These are phyloP conservation scores for Plantago elongata DNA, from an alignment of 257 asterid species.

Conservation along the genomic window DNA sequence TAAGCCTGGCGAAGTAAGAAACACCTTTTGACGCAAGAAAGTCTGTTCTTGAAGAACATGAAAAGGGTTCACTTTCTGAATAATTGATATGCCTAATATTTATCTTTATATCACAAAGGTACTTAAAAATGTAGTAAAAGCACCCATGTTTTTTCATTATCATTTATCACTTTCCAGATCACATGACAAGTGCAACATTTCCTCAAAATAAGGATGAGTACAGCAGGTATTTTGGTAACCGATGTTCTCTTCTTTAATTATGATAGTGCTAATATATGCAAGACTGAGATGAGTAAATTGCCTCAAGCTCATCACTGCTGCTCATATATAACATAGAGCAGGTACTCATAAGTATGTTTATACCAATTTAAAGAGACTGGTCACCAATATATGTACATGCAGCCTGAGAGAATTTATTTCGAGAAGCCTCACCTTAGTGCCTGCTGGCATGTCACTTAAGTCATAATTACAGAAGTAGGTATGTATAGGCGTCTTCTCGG, in stretches of 20 bases:
- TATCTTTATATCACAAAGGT: conserved; percentile 2
- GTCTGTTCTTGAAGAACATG: conserved; percentile 38
- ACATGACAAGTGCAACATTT: not conserved
- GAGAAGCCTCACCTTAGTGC: conserved; percentile 58
- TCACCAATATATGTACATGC: not conserved
- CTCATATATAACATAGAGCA: conserved; percentile 8
- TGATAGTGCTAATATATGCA: too few species aligned
- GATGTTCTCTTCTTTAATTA: too few species aligned
- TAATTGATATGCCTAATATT: conserved; percentile 5
- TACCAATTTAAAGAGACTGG: conserved; percentile 1
- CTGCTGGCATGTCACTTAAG: conserved; percentile 84
- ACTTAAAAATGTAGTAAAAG: not conserved
- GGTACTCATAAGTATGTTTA: not conserved
- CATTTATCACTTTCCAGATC: not conserved
- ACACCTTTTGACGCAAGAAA: conserved; percentile 70
- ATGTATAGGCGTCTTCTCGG: conserved; percentile 82
- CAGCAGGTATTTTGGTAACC: too few species aligned
- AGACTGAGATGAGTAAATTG: not conserved
- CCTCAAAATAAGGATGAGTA: too few species aligned
- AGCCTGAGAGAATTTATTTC: conserved; percentile 8
- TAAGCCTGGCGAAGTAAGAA: conserved; percentile 46
- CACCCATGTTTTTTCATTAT: not conserved
- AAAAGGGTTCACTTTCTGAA: conserved; percentile 9
- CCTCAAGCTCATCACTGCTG: conserved; percentile 7
- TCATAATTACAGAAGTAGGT: conserved; percentile 74